These are phyloP conservation scores for Eucalyptus fibrosa DNA, from an alignment of 345 rosid genomes.

Conservation along the genomic window DNA sequence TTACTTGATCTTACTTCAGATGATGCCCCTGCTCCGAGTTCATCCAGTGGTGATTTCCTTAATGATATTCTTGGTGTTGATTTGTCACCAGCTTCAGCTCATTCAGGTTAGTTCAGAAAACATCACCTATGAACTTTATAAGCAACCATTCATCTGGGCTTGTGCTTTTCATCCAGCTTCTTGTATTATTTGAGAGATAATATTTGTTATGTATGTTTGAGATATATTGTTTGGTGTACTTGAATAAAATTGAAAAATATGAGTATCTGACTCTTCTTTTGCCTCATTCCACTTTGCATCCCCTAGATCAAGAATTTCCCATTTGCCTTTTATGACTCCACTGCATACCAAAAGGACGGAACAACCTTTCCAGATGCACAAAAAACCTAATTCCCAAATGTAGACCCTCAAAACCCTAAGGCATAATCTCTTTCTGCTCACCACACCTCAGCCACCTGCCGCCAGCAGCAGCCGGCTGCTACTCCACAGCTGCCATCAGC, in stretches of 20 bases:
- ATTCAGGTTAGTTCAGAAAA: conserved; percentile 43
- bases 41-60: conserved; percentile 83
- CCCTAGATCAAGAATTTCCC: background rate
- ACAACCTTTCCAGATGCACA: background rate
- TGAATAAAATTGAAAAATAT: background rate
- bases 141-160: background rate
- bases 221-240: background rate
- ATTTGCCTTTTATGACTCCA: background rate
- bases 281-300: background rate
- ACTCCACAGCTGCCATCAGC: background rate
- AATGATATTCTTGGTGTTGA: conserved; percentile 90
- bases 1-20: conserved; percentile 79
- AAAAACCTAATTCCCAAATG: background rate
- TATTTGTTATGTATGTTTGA: background rate
- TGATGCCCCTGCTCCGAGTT: conserved; percentile 61
- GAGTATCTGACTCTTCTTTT: background rate
- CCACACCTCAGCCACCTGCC: background rate
- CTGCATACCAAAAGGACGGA: background rate
- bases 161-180: background rate
- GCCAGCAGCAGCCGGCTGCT: background rate
- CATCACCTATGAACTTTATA: background rate
- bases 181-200: background rate
- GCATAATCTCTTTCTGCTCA: background rate
- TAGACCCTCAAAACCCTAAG: background rate
- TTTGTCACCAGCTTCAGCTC: conserved; percentile 37